phyloP scores from a whole-genome alignment of 805 yeast genomes.

The Saccharomyces mikatae region DNA sequence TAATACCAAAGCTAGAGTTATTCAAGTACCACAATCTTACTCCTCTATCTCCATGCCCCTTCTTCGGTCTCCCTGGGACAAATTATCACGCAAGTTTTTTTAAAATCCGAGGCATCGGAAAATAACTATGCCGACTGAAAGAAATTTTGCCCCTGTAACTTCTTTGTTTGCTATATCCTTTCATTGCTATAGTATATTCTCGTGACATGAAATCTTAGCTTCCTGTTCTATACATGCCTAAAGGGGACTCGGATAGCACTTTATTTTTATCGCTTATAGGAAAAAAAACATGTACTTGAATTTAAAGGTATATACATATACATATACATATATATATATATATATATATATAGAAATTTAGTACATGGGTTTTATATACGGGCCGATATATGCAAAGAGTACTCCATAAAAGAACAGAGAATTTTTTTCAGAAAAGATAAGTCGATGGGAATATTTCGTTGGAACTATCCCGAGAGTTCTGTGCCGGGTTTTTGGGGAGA shows the following conservation, averaged over 20 bases:
- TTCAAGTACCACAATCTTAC: neutral
- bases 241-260: neutral
- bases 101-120: neutral
- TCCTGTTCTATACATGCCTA: neutral
- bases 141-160: neutral
- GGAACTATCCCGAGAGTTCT: slow-evolving; percentile 47
- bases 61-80: neutral
- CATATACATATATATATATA: too few species aligned
- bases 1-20: neutral
- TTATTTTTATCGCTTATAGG: neutral
- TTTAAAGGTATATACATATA: neutral
- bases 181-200: neutral
- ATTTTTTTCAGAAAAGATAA: neutral
- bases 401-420: neutral
- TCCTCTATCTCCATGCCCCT: neutral
- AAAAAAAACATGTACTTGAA: neutral
- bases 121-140: neutral
- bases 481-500: slow-evolving; percentile 63
- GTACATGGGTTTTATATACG: neutral
- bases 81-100: neutral
- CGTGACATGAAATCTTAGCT: neutral
- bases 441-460: slow-evolving; percentile 11
- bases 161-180: neutral
- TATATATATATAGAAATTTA: too few species aligned
- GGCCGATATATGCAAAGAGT: neutral